Evolutionary conservation across 306 rosid genomes (phyloP).

Genomic region (Dryas drummondii): DNA sequence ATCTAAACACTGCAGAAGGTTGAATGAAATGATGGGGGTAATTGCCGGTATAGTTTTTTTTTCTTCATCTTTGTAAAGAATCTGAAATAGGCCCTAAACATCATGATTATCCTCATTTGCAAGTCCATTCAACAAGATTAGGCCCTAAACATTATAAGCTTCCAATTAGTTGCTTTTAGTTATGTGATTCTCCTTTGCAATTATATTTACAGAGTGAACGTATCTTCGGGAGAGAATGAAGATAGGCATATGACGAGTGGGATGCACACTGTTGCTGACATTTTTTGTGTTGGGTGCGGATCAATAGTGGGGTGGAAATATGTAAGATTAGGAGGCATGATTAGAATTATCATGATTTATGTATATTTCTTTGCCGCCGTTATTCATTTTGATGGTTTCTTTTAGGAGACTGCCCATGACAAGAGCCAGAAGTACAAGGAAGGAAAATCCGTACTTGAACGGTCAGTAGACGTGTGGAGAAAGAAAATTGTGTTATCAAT

Average conservation of each 20-base stretch:
- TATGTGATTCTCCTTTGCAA: conserved; percentile 18
- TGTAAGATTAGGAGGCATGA: conserved; percentile 60
- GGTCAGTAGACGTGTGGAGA: conserved; percentile 52
- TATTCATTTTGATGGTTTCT: conserved; percentile 38
- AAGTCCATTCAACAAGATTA: background rate
- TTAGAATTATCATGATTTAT: conserved; percentile 18
- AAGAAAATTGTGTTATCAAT: conserved; percentile 22
- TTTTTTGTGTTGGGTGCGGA: conserved; percentile 90
- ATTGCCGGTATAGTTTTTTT: background rate
- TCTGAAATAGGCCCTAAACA: conserved; percentile 4
- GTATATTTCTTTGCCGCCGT: conserved; percentile 26
- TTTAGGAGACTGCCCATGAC: conserved; percentile 46
- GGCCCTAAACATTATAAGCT: background rate
- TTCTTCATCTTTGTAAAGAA: background rate
- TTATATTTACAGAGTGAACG: conserved; percentile 63
- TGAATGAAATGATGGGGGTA: background rate
- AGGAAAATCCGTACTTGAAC: conserved; percentile 50
- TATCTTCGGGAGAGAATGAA: conserved; percentile 66
- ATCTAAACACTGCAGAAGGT: background rate
- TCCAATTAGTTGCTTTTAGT: conserved; percentile 5
- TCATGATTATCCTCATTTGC: background rate
- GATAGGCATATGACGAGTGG: conserved; percentile 79
- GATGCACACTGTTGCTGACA: conserved; percentile 84
- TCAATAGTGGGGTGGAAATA: conserved; percentile 92
- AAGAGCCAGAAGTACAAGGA: conserved; percentile 49